Percentiles rank a stretch among this genome's conserved stretches.
Evolutionary conservation across 2,329 filamentous ascomycete genomes (phyloP).

Genomic region (Cercospora janseana): DNA sequence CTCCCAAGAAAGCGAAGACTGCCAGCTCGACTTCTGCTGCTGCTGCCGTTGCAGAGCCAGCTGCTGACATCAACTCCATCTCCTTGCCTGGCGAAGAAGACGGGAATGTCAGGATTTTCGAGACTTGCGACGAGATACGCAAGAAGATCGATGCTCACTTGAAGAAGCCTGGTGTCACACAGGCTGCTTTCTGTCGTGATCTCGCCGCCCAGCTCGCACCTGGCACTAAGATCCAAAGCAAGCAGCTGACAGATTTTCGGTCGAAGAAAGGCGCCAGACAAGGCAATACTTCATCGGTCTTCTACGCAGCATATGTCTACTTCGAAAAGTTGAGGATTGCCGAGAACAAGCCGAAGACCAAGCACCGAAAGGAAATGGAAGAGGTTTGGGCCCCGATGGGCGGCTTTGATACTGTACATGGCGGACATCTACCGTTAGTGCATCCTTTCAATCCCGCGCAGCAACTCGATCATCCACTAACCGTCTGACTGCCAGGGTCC

Average conservation of each 20-base stretch:
- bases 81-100: conserved; percentile 50
- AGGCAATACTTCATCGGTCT: conserved; percentile 52
- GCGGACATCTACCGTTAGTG: conserved; percentile 7
- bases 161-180: conserved; percentile 48
- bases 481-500: too few species aligned
- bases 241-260: conserved; percentile 52
- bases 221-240: conserved; percentile 42
- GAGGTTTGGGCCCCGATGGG: conserved; percentile 30
- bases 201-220: conserved; percentile 46
- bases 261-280: conserved; percentile 49
- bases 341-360: conserved; percentile 53
- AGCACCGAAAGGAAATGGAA: conserved; percentile 56
- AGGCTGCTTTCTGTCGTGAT: conserved; percentile 53
- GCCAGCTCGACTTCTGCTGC: conserved; percentile 14
- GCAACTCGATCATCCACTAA: too few species aligned
- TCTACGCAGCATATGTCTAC: conserved; percentile 38
- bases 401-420: conserved; percentile 21
- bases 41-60: conserved; percentile 30
- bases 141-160: conserved; percentile 57
- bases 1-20: conserved; percentile 37
- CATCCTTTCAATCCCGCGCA: too few species aligned
- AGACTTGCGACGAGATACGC: conserved; percentile 59
- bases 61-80: conserved; percentile 44
- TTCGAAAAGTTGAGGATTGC: conserved; percentile 61
- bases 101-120: conserved; percentile 51